Conservation (phyloP, 495 filamentous ascomycete genomes). For the Aspergillus conjunctus region DNA sequence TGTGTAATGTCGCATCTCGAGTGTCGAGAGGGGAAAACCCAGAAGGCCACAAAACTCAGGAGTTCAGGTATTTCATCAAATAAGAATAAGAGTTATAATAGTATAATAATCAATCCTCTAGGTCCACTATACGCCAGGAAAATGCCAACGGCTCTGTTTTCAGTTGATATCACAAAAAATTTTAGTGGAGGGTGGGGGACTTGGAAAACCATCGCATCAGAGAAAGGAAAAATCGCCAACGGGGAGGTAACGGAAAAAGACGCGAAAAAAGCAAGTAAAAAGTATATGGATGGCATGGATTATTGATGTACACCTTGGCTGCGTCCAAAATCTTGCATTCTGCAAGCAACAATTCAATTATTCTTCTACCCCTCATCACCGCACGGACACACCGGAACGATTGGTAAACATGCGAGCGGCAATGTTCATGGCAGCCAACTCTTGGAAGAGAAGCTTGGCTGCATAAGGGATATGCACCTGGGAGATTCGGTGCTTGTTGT, state of each 20-base stretch:
- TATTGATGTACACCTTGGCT: constrained; percentile 3
- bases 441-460: constrained; percentile 97
- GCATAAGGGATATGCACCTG: constrained; percentile 98
- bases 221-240: constrained; percentile 17
- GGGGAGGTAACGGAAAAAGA: constrained; percentile 28
- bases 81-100: not conserved
- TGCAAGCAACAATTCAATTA: constrained; percentile 1
- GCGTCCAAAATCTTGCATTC: constrained; percentile 11
- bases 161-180: constrained; percentile 23
- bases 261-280: constrained; percentile 8
- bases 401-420: constrained; percentile 95
- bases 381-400: constrained; percentile 52
- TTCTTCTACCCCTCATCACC: constrained; percentile 27
- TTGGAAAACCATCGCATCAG: constrained; percentile 11
- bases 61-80: constrained; percentile 1
- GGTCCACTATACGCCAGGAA: constrained; percentile 30
- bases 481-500: constrained; percentile 97
- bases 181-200: constrained; percentile 1
- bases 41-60: not conserved
- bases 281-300: not conserved
- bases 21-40: constrained; percentile 6
- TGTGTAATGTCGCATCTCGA: constrained; percentile 22
- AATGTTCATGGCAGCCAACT: constrained; percentile 97
- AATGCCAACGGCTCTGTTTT: constrained; percentile 30
- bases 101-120: constrained; percentile 16